These are phyloP conservation scores for Trichoderma gracile DNA, from an alignment of 2,329 filamentous ascomycete species.

Conservation along the genomic window DNA sequence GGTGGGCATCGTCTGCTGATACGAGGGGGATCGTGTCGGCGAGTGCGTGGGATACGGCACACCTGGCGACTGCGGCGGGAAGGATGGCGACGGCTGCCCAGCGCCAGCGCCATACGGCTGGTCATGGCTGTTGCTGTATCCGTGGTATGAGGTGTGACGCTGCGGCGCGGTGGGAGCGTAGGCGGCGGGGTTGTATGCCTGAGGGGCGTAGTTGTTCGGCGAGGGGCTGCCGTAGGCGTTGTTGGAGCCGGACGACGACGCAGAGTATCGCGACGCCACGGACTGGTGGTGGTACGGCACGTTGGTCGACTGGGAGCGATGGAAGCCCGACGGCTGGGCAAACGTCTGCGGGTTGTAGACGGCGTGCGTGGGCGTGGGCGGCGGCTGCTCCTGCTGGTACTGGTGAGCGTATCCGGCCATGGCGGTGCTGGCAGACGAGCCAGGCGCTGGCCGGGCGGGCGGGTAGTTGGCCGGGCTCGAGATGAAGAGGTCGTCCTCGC, in stretches of 20 bases:
- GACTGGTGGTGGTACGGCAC: slow-evolving; percentile 50
- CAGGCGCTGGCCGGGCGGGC: slow-evolving; percentile 40
- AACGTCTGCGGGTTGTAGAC: slow-evolving; percentile 74
- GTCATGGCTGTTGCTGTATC: slow-evolving; percentile 46
- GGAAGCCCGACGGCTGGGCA: slow-evolving; percentile 39
- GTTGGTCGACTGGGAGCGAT: slow-evolving; percentile 54
- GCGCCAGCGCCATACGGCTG: slow-evolving; percentile 37
- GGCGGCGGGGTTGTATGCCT: slow-evolving; percentile 60
- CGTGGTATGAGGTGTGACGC: slow-evolving; percentile 53
- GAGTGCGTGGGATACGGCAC: slow-evolving; percentile 38
- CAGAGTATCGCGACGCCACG: slow-evolving; percentile 39
- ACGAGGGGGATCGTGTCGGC: slow-evolving; percentile 39
- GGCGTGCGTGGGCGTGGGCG: slow-evolving; percentile 46
- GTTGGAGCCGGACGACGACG: slow-evolving; percentile 39
- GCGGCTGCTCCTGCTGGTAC: slow-evolving; percentile 49
- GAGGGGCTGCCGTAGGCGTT: slow-evolving; percentile 38
- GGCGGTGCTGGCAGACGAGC: slow-evolving; percentile 45
- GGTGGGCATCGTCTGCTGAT: slow-evolving; percentile 44
- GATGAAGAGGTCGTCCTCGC: slow-evolving; percentile 66
- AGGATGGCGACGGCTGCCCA: slow-evolving; percentile 36
- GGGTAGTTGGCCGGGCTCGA: slow-evolving; percentile 44
- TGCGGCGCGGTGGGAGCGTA: slow-evolving; percentile 56
- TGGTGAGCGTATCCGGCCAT: slow-evolving; percentile 55
- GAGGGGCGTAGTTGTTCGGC: slow-evolving; percentile 52
- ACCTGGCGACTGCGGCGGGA: slow-evolving; percentile 41